These are phyloP conservation scores for Komagataella ulmi DNA, from an alignment of 805 yeast genomes.

Conservation along the genomic window DNA sequence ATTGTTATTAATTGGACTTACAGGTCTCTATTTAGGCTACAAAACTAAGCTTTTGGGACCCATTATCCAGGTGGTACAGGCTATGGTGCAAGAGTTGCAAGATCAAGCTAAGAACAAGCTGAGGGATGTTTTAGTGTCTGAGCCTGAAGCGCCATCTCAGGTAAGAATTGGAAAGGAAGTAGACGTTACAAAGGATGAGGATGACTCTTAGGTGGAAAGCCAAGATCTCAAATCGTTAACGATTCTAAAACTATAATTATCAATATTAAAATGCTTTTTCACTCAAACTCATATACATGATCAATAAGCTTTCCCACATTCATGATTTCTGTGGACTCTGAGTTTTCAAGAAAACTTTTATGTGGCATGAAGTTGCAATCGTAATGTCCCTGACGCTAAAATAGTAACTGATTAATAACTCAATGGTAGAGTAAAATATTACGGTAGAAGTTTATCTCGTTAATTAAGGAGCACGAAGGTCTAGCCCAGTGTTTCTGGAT, in stretches of 20 bases:
- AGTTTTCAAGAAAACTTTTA: no score
- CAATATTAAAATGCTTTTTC: not conserved
- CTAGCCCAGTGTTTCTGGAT: no score
- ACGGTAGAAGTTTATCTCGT: no score
- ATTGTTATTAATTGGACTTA: slow-evolving; percentile 40
- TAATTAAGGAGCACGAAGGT: no score
- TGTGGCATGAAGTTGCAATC: no score
- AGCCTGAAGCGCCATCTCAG: not conserved
- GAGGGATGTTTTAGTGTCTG: slow-evolving; percentile 30
- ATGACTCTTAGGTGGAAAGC: no score
- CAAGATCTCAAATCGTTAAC: not conserved
- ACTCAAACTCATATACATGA: no score
- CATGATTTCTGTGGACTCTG: no score
- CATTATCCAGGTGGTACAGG: slow-evolving; percentile 41
- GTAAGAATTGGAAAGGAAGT: not conserved
- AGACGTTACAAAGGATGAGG: not conserved
- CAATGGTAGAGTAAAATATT: no score
- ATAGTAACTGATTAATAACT: no score
- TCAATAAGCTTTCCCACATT: no score
- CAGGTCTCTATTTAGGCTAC: slow-evolving; percentile 55
- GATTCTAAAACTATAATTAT: not conserved
- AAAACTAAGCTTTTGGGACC: slow-evolving; percentile 69
- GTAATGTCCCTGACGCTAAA: no score
- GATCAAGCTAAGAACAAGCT: slow-evolving; percentile 46
- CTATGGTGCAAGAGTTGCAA: slow-evolving; percentile 43